Evolutionary conservation across 1,139 yeast genomes (phyloP), one percentile per base, ranked within the genome.

Genomic region (Debaryomyces coudertii): DNA sequence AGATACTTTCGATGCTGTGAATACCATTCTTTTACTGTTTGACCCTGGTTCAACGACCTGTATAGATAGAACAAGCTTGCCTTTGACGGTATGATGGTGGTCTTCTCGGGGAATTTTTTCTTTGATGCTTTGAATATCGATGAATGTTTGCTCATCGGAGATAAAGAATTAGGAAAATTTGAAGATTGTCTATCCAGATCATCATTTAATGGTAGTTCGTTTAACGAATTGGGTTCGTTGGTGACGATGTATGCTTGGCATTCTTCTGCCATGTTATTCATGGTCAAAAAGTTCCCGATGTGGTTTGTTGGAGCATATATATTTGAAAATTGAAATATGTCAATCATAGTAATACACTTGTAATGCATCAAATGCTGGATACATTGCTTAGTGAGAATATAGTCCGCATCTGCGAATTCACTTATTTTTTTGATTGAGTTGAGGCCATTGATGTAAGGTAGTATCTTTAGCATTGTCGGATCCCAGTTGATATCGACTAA

Each of bases 401-500:
- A 86, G 57, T 90, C 95, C 22, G 97, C 87, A 55, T 88, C 83
- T 1, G 97, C 90, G 40, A 90, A 63, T 48, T 83, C 82, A 33
- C 97, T 82, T 34, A 95, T 92, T 49, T 80, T 79, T 35, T 82
- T 77, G 15, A 93, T 82, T 2, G 95, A 88, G 60, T 93, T 92
- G 42, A 90, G 74, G 1, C 99, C 99, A 59, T 95, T 82, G 39
- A 93, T 89, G 55, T 76, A 87, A 0, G 97, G 97, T 11, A 90
- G 68, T 28, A 93, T 87, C 53, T 87, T 86, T 36, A 90, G 73
- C 95, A 93, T 87, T 2, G 98, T 93, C 1, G 98, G 97, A 61
- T 93, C 99, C 98, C 99, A 93, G 56, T 88, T 87, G 5, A 87
- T 87, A 64, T 93, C 99, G 28, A 89, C 84, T 52, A 93, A 71